Base-by-base conservation (phyloP, 2,329 filamentous ascomycete genomes). In the Verticillium dahliae region DNA sequence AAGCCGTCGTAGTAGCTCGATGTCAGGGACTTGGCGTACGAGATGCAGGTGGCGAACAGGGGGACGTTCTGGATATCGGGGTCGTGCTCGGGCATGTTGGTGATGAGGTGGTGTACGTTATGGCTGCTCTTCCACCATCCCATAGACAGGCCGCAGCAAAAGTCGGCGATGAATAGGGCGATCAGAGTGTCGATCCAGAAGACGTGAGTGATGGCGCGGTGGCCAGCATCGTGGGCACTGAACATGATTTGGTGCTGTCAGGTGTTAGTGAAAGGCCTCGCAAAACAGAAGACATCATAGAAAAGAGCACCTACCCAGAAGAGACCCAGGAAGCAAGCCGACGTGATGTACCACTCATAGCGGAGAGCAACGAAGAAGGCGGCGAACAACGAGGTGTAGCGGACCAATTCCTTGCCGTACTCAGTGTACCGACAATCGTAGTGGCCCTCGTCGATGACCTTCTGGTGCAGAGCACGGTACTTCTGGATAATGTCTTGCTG, bases 51-150 rank as follows among this genome's bases (percentile, higher is more conserved):
- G 58, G 88, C 87, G 68, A 91, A 89, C 58, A 90, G 80, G 0
- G 88, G 88, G 59, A 90, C 78, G 71, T 90, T 87, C 66, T 90
- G 85, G 61, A 84, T 84, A 67, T 85, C 83, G 6, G 83, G 83
- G 62, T 85, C 83, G 64, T 84, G 81, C 68, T 84, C 81, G 1
- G 85, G 84, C 67, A 82, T 78, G 75, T 89, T 89, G 54, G 86
- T 88, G 61, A 89, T 75, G 3, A 89, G 79, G 66, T 89, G 86
- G 70, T 89, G 86, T 3, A 89, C 84, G 61, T 89, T 89, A 75
- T 89, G 86, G 59, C 82, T 87, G 67, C 82, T 83, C 76, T 89
- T 89, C 86, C 86, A 89, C 86, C 86, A 89, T 18, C 86, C 85
- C 60, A 89, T 85, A 3, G 84, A 87, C 18, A 89, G 76, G 39